A percentile compares a stretch with the other conserved stretches of the same genome.
phyloP scores from a whole-genome alignment of 345 rosid genomes.

The Gossypium bickii region DNA sequence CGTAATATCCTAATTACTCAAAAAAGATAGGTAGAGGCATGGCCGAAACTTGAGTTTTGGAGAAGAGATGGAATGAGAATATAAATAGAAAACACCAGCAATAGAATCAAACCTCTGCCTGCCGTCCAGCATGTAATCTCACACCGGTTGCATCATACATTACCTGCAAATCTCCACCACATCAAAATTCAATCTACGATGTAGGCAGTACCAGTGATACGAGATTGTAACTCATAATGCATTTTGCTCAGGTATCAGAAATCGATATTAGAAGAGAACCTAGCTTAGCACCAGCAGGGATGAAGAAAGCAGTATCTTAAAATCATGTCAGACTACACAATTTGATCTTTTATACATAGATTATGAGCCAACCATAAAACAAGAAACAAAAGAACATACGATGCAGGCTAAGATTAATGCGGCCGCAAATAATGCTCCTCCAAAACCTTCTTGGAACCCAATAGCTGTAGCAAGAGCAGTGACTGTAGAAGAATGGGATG shows the following conservation, averaged over 20 bases:
- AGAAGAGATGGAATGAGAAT: constrained; percentile 1
- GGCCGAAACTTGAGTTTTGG: not conserved
- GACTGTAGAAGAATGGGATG: constrained; percentile 87
- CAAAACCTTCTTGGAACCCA: constrained; percentile 74
- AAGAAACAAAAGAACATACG: constrained; percentile 37
- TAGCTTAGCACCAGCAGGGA: not conserved
- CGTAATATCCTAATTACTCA: not conserved
- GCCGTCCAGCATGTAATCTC: constrained; percentile 85
- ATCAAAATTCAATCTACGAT: not conserved
- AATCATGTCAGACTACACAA: not conserved
- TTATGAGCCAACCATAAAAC: constrained; percentile 4
- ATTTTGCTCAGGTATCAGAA: not conserved
- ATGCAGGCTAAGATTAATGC: constrained; percentile 64
- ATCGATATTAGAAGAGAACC: not conserved
- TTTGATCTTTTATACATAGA: not conserved
- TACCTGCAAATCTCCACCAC: constrained; percentile 44
- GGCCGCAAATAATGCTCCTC: constrained; percentile 54
- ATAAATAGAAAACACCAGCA: constrained; percentile 13
- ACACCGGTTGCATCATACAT: constrained; percentile 93
- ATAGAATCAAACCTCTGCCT: constrained; percentile 66
- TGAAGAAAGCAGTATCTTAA: not conserved
- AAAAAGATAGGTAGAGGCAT: not conserved
- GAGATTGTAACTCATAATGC: not conserved
- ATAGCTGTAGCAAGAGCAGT: constrained; percentile 62
- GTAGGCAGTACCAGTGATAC: not conserved